These are phyloP conservation scores for Vitis hybrid DNA, from an alignment of 177 flowering plant species.

Conservation along the genomic window DNA sequence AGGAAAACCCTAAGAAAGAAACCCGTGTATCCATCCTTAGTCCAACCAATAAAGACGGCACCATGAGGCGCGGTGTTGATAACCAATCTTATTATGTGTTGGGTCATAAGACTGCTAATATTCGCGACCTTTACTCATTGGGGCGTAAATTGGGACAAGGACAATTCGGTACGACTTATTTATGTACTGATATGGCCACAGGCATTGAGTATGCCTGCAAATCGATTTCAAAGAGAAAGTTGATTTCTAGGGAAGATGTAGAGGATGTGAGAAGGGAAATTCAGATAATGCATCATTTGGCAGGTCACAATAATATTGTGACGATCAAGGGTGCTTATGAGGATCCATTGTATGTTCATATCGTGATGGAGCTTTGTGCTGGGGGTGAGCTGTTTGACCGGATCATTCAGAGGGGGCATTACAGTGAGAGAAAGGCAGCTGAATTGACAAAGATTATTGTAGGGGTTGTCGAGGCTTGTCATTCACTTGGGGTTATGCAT, in stretches of 20 bases:
- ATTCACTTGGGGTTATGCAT: constrained; percentile 99
- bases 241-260: constrained; percentile 91
- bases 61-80: constrained; percentile 59
- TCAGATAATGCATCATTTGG: constrained; percentile 99
- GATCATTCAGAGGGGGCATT: constrained; percentile 95
- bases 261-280: constrained; percentile 98
- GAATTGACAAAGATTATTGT: constrained; percentile 92
- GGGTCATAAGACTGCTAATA: constrained; percentile 81
- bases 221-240: constrained; percentile 92
- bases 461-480: constrained; percentile 97
- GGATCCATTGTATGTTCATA: constrained; percentile 86
- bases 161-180: constrained; percentile 87
- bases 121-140: constrained; percentile 80
- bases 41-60: constrained; percentile 36
- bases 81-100: constrained; percentile 72
- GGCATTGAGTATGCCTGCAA: constrained; percentile 88
- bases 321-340: constrained; percentile 95
- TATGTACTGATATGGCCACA: constrained; percentile 74
- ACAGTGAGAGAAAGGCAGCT: constrained; percentile 95
- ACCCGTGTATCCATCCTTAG: constrained; percentile 17
- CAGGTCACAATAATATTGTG: constrained; percentile 93
- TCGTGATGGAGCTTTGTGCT: constrained; percentile 92
- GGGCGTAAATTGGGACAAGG: constrained; percentile 97
- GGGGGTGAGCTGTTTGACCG: constrained; percentile 98
- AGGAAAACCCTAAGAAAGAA: constrained; percentile 40